Percentiles rank a stretch among this genome's conserved stretches.
Conservation (phyloP, 2,329 filamentous ascomycete genomes). For the Xylaria sp. region DNA sequence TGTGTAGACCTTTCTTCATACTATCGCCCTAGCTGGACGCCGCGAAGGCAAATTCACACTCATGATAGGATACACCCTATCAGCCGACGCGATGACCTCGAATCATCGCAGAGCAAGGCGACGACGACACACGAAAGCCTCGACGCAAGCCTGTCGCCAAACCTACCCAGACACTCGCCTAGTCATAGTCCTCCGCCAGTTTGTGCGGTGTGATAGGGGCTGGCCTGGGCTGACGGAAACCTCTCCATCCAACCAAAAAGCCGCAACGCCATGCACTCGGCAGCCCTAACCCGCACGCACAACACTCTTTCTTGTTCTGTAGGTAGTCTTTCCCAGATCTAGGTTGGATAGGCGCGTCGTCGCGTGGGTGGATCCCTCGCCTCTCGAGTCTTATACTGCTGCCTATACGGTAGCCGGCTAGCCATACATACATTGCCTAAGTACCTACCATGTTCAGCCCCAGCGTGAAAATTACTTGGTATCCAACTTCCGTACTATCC, state of each 20-base stretch:
- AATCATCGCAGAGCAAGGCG: constrained; percentile 15
- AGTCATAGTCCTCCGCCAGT: constrained; percentile 6
- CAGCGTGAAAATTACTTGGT: neutral
- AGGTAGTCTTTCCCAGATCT: neutral
- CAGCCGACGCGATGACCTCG: constrained; percentile 14
- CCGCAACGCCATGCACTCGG: constrained; percentile 20
- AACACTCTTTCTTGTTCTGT: constrained; percentile 1
- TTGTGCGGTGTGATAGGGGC: constrained; percentile 30
- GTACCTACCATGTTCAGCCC: neutral
- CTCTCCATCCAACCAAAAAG: constrained; percentile 20
- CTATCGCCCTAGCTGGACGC: neutral
- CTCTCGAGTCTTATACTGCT: constrained; percentile 19
- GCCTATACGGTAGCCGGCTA: constrained; percentile 6
- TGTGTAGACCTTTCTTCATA: neutral
- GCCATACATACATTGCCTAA: neutral
- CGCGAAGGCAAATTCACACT: constrained; percentile 2
- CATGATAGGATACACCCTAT: constrained; percentile 5
- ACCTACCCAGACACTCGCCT: neutral
- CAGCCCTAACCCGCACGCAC: constrained; percentile 18
- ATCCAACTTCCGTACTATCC: constrained; percentile 29
- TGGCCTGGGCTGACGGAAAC: constrained; percentile 14
- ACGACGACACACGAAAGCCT: constrained; percentile 4
- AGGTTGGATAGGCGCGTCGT: constrained; percentile 19
- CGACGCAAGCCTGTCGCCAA: neutral
- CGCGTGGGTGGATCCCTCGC: constrained; percentile 20